A percentile compares a stretch with the other conserved stretches of the same genome.
These are phyloP conservation scores for Rhodocollybia butyracea DNA, from an alignment of 768 basidiomycete species.

Conservation along the genomic window DNA sequence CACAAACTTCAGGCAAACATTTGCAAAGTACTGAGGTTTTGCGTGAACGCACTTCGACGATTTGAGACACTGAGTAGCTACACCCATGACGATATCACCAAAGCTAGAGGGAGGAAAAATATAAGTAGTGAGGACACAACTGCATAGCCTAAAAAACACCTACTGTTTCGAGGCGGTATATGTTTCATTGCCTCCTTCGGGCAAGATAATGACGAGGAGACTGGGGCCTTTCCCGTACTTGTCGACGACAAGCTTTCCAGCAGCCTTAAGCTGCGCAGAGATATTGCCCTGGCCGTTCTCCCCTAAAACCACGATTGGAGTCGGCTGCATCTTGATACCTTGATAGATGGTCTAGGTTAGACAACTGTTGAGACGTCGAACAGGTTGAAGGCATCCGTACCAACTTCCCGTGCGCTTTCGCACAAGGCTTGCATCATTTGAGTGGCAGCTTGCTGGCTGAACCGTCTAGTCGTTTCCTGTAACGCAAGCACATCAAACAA, in stretches of 20 bases:
- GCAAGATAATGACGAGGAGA: slow-evolving; percentile 66
- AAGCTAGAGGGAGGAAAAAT: slow-evolving; percentile 53
- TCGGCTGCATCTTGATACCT: slow-evolving; percentile 59
- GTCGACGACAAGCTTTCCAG: slow-evolving; percentile 44
- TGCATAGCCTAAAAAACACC: slow-evolving; percentile 22
- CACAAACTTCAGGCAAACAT: slow-evolving; percentile 73
- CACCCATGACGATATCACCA: slow-evolving; percentile 69
- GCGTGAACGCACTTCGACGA: slow-evolving; percentile 61
- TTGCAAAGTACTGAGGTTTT: slow-evolving; percentile 77
- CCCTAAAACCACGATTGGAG: slow-evolving; percentile 43
- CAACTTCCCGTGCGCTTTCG: slow-evolving; percentile 31
- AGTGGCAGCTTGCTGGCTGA: slow-evolving; percentile 41
- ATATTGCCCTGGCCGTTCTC: slow-evolving; percentile 58
- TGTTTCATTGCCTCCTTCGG: slow-evolving; percentile 72
- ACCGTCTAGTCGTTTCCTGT: slow-evolving; percentile 39
- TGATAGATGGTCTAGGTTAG: neutral
- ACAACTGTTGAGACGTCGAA: neutral
- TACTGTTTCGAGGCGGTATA: slow-evolving; percentile 80
- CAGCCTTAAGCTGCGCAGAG: slow-evolving; percentile 46
- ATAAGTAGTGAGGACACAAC: neutral
- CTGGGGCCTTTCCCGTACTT: slow-evolving; percentile 42
- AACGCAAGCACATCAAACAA: neutral
- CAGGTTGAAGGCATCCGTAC: neutral
- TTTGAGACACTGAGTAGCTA: slow-evolving; percentile 80
- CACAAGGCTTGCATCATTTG: slow-evolving; percentile 58